Evolutionary conservation across 2,329 filamentous ascomycete species (phyloP), one percentile per base, ranked within the genome.

Genomic region (Moelleriella libera): DNA sequence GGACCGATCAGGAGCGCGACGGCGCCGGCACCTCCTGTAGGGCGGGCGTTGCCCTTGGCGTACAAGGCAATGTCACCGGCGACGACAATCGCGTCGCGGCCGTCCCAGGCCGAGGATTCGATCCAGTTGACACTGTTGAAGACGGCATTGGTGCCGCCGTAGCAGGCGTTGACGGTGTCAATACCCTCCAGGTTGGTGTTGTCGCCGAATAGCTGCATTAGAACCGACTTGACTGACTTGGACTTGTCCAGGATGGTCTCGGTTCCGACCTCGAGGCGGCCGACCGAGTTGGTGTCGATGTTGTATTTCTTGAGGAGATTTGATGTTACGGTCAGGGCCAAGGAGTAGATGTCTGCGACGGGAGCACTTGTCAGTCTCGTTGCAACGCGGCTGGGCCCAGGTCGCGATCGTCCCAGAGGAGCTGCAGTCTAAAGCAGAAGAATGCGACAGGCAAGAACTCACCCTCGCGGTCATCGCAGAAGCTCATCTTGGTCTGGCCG

Each of bases 401-500:
- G 21, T 21, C 21, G 21, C 21, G 21, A 21, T 21, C 3, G 21
- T 21, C 21, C 21, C 2, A 2, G 21, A 21, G 21, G 21, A 21
- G 21, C 21, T 21, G 21, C 3, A 21, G 0, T 21, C 3, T 21
- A 0, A 21, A 21, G 21, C 21, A 21, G 21, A 21, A 21, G 21
- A 21, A 21, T 29, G 31, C 34, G 46, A 41, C 39, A 48, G 34
- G 30, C 31, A 41, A 44, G 43, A 46, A 49, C 47, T 45, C 65
- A 88, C 85, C 85, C 73, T 92, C 86, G 62, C 85, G 81, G 63
- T 92, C 86, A 68, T 92, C 86, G 66, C 86, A 90, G 71, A 92
- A 92, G 74, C 81, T 83, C 86, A 92, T 92, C 72, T 85, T 88
- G 63, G 84, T 90, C 76, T 92, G 86, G 60, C 86, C 86, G 49